Base-by-base conservation (phyloP, 2,329 filamentous ascomycete species). In the Ascochyta rabiei region DNA sequence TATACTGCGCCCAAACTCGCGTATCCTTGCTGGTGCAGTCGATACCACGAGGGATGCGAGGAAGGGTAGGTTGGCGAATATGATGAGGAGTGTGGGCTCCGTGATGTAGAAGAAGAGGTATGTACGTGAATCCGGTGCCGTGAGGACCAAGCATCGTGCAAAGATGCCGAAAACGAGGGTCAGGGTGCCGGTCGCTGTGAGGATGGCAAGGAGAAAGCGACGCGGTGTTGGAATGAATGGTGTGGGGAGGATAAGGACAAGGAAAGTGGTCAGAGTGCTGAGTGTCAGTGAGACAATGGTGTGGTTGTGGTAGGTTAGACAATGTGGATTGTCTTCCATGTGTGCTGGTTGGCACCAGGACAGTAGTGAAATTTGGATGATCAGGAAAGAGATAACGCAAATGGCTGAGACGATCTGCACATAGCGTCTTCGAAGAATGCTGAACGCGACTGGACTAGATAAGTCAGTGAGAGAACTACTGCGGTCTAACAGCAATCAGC, bases 1-100 rank as follows among this genome's bases (percentile, higher is more conserved):
- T 13, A 55, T 33, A 18, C 56, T 57, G 19, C 56, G 59, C 12
- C 56, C 52, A 13, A 61, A 23, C 12, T 52, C 51, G 10, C 60
- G 60, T n/a, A 62, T 48, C 4, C 64, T 56, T 9, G 54, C 38
- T 18, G 63, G 56, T 2, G 58, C 56, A 0, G 57, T 59, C 3
- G 61, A 58, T 9, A 60, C 61, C 6, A 69, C 53, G 9, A 70
- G 57, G 6, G 62, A 66, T 10, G 49, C 66, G 10, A 71, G 53
- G 54, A 71, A 71, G 0, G 68, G 68, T 1, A 71, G 58, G 31
- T 71, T 71, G 19, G 67, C 67, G 52, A 69, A 68, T 33, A 60
- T 39, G 26, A 71, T 60, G 39, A 57, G 42, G 4, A 61, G 52
- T 1, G 55, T 56, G 2, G 62, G 54, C 43, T 68, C 62, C 31